Base-by-base conservation (phyloP, 176 grass and related monocot genomes). In the Aegilops speltoides region DNA sequence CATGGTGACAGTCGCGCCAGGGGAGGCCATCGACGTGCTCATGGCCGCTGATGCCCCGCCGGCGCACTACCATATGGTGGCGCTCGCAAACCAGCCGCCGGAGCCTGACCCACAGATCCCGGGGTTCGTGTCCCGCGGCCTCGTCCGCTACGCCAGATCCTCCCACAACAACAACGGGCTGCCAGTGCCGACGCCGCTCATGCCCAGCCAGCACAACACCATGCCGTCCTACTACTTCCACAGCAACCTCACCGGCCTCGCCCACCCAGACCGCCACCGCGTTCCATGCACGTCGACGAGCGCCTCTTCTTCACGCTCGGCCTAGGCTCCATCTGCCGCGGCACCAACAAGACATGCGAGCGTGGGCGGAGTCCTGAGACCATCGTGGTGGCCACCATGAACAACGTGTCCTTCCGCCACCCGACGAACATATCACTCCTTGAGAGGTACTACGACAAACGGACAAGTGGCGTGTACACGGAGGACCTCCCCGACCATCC, bases 391-490 rank as follows among this genome's bases (percentile, higher is more conserved):
- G 84, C 93, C 11, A 95, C 84, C 69, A 82, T 93, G 86, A 95
- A 95, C 89, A 95, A 95, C 12, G 59, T 79, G 4, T 93, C 91
- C 83, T 93, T 93, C 28, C 62, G 45, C 12, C 9, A 56, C 66
- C 86, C 69, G 6, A 81, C 6, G 17, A 83, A 17, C 12, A 31
- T 80, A 24, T 87, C 87, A 1, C 22, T 88, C 0, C 84, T 95
- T 0, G 86, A 93, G 60, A 68, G 69, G 17, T 95, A 93, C 81
- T 91, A 93, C 56, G 26, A 80, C 5, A 45, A 56, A 32, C 71
- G 33, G 2, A 57, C 64, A 1, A 14, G 66, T 3, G 84, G 78
- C 3, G 20, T 71, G 0, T 93, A 88, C 46, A 81, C 77, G 5
- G 37, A 84, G 59, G 36, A 89, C n/a, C 87, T 93, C 59, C 86